Evolutionary conservation across 2,329 filamentous ascomycete species (phyloP).

Genomic region (Alternaria sp.): DNA sequence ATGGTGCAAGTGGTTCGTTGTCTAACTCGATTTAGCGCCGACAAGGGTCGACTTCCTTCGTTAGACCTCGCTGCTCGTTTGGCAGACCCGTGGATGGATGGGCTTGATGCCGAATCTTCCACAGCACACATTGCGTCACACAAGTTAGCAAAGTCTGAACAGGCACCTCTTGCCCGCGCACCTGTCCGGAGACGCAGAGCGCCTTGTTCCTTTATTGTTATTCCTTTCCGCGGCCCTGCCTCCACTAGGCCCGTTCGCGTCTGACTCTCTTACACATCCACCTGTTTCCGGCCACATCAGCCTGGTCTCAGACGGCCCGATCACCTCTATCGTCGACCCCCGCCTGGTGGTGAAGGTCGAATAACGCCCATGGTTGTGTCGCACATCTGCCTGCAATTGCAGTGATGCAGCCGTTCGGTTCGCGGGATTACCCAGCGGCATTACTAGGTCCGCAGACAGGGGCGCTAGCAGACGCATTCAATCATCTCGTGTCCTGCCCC

Average conservation of each 20-base stretch:
- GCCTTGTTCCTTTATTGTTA: constrained; percentile 5
- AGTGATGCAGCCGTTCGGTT: constrained; percentile 27
- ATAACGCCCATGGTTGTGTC: constrained; percentile 14
- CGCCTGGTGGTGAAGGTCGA: constrained; percentile 1
- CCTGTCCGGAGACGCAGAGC: constrained; percentile 8
- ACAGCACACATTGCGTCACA: constrained; percentile 18
- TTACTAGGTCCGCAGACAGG: constrained; percentile 17
- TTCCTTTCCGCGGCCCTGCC: constrained; percentile 13
- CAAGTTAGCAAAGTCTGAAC: constrained; percentile 5
- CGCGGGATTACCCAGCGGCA: constrained; percentile 23
- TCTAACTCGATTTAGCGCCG: constrained; percentile 28
- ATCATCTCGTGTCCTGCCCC: constrained; percentile 21
- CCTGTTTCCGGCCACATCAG: constrained; percentile 31
- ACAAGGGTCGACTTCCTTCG: constrained; percentile 6
- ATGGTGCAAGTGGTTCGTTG: constrained; percentile 18
- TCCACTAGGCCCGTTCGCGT: constrained; percentile 20
- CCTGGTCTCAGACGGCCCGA: constrained; percentile 32
- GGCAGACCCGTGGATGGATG: constrained; percentile 13
- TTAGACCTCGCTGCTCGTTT: constrained; percentile 20
- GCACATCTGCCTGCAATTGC: constrained; percentile 18
- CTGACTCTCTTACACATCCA: constrained; percentile 26
- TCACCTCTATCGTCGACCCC: constrained; percentile 11
- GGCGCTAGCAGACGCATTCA: constrained; percentile 27
- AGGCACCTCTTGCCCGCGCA: background rate
- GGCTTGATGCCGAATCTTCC: constrained; percentile 19